These are phyloP conservation scores for Rhizophora mangle DNA, from an alignment of 345 rosid genomes.

Conservation along the genomic window DNA sequence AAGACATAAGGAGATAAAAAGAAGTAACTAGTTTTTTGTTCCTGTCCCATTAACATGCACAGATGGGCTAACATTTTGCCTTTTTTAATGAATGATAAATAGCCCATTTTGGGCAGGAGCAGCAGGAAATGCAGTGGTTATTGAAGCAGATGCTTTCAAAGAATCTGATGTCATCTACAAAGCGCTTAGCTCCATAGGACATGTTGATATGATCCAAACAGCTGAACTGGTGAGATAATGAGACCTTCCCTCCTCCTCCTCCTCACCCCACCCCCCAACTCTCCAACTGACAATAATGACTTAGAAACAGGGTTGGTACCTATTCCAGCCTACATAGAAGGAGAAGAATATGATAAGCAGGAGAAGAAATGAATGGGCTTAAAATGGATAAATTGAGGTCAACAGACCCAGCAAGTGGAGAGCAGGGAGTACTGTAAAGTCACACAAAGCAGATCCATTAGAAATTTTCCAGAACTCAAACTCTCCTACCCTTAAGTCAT, in stretches of 20 bases:
- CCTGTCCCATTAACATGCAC: neutral
- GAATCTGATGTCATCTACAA: conserved; percentile 84
- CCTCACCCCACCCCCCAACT: neutral
- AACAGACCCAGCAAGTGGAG: no score
- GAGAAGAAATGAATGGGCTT: no score
- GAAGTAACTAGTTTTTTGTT: neutral
- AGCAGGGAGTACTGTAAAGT: no score
- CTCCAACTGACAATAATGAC: no score
- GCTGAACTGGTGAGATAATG: conserved; percentile 62
- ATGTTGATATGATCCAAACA: conserved; percentile 76
- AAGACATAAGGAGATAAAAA: neutral
- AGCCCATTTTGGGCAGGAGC: conserved; percentile 89
- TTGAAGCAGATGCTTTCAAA: conserved; percentile 96
- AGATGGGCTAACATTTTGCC: neutral
- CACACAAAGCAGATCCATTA: no score
- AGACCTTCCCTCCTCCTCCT: neutral
- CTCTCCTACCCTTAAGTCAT: no score
- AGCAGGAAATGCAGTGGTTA: conserved; percentile 62
- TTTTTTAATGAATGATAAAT: conserved; percentile 16
- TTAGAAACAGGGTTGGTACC: no score
- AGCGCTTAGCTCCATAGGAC: conserved; percentile 72
- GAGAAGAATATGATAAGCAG: no score
- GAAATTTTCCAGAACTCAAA: no score
- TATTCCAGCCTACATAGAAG: no score
- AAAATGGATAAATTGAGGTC: no score